These are phyloP conservation scores for Blumeria graminis DNA, from an alignment of 2,329 filamentous ascomycete genomes.

Conservation along the genomic window DNA sequence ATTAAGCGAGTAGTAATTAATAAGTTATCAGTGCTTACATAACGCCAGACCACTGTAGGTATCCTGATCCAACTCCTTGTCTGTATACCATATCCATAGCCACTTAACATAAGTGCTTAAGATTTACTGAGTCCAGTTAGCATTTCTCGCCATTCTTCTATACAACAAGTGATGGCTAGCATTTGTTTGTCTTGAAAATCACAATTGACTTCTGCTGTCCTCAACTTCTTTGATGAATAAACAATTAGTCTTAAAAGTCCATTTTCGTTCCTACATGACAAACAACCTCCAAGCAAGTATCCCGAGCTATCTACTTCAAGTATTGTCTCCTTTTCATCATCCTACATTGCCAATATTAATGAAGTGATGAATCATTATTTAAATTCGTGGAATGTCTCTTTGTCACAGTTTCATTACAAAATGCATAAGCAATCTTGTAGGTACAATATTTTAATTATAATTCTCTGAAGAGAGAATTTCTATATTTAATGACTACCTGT, in stretches of 20 bases:
- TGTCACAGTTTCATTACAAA: no score
- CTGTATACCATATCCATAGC: background rate
- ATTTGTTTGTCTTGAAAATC: background rate
- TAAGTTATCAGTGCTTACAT: no score
- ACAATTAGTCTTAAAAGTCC: background rate
- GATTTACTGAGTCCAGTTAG: no score
- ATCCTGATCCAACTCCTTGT: background rate
- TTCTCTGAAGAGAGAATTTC: no score
- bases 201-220: background rate
- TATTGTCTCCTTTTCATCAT: background rate
- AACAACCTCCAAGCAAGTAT: background rate
- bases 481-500: no score
- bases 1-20: no score
- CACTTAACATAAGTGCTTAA: background rate
- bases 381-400: no score
- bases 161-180: background rate
- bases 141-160: background rate
- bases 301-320: background rate
- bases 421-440: no score
- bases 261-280: background rate
- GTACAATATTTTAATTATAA: no score
- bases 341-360: background rate
- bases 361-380: no score
- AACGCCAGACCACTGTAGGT: background rate
- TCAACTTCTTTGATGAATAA: background rate